Evolutionary conservation across 2,329 filamentous ascomycete species (phyloP).

Genomic region (Hypoxylon sp.): DNA sequence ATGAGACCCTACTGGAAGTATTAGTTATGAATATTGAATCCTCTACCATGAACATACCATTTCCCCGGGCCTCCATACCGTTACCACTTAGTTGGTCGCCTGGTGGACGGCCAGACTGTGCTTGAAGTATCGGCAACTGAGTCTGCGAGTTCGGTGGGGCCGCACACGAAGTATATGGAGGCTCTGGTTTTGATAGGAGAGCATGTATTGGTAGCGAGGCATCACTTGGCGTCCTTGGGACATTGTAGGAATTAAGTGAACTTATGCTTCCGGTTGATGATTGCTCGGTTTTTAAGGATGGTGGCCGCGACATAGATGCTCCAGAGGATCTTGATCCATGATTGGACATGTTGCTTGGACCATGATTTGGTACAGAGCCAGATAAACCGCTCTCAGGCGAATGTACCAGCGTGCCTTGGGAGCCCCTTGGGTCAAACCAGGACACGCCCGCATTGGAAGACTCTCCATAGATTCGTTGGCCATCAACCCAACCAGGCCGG

Average conservation of each 20-base stretch:
- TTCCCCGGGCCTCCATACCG: constrained; percentile 29
- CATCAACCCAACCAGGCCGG: constrained; percentile 46
- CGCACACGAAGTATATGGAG: constrained; percentile 38
- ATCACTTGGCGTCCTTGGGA: constrained; percentile 64
- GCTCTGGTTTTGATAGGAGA: constrained; percentile 60
- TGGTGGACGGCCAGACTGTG: constrained; percentile 40
- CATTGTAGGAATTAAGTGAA: constrained; percentile 59
- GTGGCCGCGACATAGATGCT: constrained; percentile 54
- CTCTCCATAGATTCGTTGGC: constrained; percentile 43
- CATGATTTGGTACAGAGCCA: constrained; percentile 42
- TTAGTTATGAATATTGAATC: constrained; percentile 6
- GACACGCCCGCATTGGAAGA: constrained; percentile 33
- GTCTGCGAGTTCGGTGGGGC: constrained; percentile 40
- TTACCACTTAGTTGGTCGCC: constrained; percentile 36
- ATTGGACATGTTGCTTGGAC: constrained; percentile 33
- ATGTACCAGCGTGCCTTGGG: constrained; percentile 39
- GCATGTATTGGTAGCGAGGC: constrained; percentile 69
- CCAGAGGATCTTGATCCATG: constrained; percentile 45
- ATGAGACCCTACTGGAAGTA: constrained; percentile 25
- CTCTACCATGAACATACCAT: constrained; percentile 30
- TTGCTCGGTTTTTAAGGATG: constrained; percentile 62
- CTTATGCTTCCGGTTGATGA: constrained; percentile 62
- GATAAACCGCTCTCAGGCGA: constrained; percentile 49
- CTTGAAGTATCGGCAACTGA: constrained; percentile 38
- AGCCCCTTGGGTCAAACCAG: constrained; percentile 50